Conservation (phyloP, 1,284 basidiomycete genomes). For the Blastosporella zonata region DNA sequence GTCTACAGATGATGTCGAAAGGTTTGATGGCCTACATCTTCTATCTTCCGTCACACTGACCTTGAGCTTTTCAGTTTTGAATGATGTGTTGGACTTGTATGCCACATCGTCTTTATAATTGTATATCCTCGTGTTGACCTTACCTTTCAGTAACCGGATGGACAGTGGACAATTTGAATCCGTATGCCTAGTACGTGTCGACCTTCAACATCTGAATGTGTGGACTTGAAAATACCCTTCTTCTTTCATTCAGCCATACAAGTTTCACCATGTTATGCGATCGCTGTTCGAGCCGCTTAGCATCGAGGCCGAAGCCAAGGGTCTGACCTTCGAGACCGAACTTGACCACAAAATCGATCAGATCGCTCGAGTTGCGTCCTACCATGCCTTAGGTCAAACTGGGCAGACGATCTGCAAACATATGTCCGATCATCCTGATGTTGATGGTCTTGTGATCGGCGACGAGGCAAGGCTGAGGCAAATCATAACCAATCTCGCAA, state of each 20-base stretch:
- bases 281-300: constrained; percentile 77
- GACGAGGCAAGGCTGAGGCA: constrained; percentile 82
- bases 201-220: background rate
- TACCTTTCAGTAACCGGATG: constrained; percentile 56
- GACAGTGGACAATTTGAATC: constrained; percentile 79
- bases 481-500: constrained; percentile 75
- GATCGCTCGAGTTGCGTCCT: constrained; percentile 56
- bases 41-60: constrained; percentile 26
- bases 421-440: constrained; percentile 42
- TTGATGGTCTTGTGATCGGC: constrained; percentile 68
- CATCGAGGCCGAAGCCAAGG: constrained; percentile 70
- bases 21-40: constrained; percentile 32
- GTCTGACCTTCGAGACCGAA: constrained; percentile 64
- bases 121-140: constrained; percentile 3
- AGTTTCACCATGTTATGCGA: constrained; percentile 81
- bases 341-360: constrained; percentile 76
- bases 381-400: constrained; percentile 53
- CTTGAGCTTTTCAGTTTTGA: constrained; percentile 53
- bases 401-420: constrained; percentile 37
- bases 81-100: constrained; percentile 85
- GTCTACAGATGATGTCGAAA: constrained; percentile 89
- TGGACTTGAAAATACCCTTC: background rate
- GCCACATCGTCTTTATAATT: constrained; percentile 22
- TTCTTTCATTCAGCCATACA: constrained; percentile 56
- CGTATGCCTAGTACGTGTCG: constrained; percentile 46